Evolutionary conservation across 495 filamentous ascomycete species (phyloP).

Genomic region (Aspergillus homomorphus): DNA sequence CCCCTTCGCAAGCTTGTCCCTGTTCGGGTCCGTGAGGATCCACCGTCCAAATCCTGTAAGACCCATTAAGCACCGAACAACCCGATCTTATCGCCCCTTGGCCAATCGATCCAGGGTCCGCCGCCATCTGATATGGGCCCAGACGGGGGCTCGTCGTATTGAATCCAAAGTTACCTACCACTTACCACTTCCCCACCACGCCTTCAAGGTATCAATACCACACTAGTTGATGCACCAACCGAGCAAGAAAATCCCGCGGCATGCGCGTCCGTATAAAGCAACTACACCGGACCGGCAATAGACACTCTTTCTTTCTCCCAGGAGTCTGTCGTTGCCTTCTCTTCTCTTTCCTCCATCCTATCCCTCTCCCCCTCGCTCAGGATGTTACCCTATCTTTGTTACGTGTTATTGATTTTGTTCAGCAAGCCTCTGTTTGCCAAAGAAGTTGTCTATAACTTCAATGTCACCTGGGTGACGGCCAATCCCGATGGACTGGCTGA

Average conservation of each 20-base stretch:
- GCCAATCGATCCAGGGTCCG: neutral
- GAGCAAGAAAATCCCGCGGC: neutral
- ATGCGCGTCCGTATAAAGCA: neutral
- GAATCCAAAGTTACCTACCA: neutral
- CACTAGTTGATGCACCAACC: neutral
- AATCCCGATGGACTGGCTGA: conserved; percentile 72
- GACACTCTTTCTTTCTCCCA: neutral
- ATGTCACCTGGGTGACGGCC: conserved; percentile 73
- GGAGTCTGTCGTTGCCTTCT: neutral
- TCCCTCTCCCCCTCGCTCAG: neutral
- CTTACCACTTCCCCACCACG: neutral
- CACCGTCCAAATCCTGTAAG: neutral
- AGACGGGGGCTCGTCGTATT: neutral
- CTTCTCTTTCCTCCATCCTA: neutral
- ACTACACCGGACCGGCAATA: neutral
- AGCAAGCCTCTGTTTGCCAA: conserved; percentile 37
- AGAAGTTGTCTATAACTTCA: conserved; percentile 73
- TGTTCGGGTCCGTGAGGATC: neutral
- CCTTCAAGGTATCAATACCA: too few species aligned
- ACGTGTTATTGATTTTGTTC: neutral
- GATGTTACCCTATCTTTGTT: neutral
- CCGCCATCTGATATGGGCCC: neutral
- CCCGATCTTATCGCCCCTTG: neutral
- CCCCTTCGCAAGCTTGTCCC: neutral
- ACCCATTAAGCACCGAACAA: neutral